Base-by-base conservation (phyloP, 306 rosid species). In the Quercus berberidifolia region DNA sequence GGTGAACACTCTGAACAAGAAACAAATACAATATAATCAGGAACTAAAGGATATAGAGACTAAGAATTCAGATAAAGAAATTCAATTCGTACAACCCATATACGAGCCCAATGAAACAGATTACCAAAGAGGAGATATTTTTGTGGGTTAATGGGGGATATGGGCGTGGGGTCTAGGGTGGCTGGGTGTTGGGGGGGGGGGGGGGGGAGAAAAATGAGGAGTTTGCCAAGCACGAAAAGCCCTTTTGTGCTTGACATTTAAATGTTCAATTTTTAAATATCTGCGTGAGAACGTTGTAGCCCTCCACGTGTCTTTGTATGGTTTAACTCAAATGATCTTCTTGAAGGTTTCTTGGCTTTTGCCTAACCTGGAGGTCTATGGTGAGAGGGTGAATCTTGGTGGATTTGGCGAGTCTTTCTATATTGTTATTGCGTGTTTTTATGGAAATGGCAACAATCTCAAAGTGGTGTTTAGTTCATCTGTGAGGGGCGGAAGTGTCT, bases 341-440 rank as follows among this genome's bases (percentile, higher is more conserved):
- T 88, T 91, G 97, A 90, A 92, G 97, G 94, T 90, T 92, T 85
- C 87, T 81, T 83, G 86, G 90, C 90, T 91, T 86, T 89, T 78
- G 81, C 93, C 74, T 85, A 85, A 86, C 92, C 90, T 86, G 93
- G 91, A 91, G 93, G 92, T 89, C 97, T 88, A 30, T 68, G 88
- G 97, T 90, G 90, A 93, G 83, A 93, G 88, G 93, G 93, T 90
- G 90, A 91, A 83, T 89, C 89, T 86, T 91, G 92, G 89, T 91
- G 93, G 87, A 87, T 89, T 86, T 89, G 97, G 93, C 89, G 91
- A 86, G 88, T 91, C 97, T 91, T 89, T 91, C 92, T 91, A 87
- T 91, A 91, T 85, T 91, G 90, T 89, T 86, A 89, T 89, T 89
- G 90, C 93, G 85, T 91, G 86, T 89, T 89, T 91, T 88, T 80